Evolutionary conservation across 2,329 filamentous ascomycete species (phyloP).

Genomic region (Aspergillus oerlinghausenensis): DNA sequence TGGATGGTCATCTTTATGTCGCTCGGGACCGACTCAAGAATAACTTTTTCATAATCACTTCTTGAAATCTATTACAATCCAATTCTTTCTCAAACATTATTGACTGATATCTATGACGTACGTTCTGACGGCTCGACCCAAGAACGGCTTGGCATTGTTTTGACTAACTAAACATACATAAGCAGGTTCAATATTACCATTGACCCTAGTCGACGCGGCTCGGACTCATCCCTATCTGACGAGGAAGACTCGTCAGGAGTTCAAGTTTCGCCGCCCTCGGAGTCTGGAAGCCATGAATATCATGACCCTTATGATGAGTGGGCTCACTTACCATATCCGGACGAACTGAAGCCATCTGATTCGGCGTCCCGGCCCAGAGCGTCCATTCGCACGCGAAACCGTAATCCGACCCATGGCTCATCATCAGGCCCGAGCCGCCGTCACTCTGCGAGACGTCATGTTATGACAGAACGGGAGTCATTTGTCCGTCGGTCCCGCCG

Average conservation of each 20-base stretch:
- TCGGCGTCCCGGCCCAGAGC: slow-evolving; percentile 42
- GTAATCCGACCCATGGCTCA: slow-evolving; percentile 32
- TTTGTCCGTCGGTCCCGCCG: slow-evolving; percentile 36
- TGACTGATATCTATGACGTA: slow-evolving; percentile 17
- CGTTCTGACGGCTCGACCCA: slow-evolving; percentile 2
- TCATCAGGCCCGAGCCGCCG: slow-evolving; percentile 36
- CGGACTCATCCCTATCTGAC: slow-evolving; percentile 39
- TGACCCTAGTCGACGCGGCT: slow-evolving; percentile 35
- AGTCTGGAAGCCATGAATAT: slow-evolving; percentile 38
- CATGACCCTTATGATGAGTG: slow-evolving; percentile 36
- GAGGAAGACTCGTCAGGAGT: slow-evolving; percentile 45
- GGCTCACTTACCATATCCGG: slow-evolving; percentile 39
- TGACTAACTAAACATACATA: slow-evolving; percentile 7
- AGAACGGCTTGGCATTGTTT: background rate
- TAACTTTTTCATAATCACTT: background rate
- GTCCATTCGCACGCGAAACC: slow-evolving; percentile 35
- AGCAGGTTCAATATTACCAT: slow-evolving; percentile 42
- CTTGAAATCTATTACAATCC: background rate
- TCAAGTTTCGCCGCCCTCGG: slow-evolving; percentile 39
- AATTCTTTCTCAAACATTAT: background rate
- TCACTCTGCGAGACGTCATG: slow-evolving; percentile 33
- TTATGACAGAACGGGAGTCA: slow-evolving; percentile 34
- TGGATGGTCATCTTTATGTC: background rate
- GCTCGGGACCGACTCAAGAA: background rate
- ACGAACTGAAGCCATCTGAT: slow-evolving; percentile 46